Percentiles rank a stretch among this genome's conserved stretches.
These are phyloP conservation scores for Blastosporella zonata DNA, from an alignment of 1,284 basidiomycete species.

Conservation along the genomic window DNA sequence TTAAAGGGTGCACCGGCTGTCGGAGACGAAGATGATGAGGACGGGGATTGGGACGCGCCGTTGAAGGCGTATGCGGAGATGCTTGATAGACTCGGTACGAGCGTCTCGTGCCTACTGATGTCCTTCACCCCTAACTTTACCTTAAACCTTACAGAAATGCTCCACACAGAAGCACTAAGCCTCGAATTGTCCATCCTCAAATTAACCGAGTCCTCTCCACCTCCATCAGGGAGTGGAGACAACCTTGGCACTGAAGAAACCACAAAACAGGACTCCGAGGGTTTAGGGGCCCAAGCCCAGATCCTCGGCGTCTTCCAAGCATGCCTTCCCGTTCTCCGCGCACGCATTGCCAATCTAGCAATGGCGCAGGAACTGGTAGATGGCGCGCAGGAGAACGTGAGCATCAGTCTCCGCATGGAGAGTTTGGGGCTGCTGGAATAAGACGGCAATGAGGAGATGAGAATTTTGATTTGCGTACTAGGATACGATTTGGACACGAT, in stretches of 20 bases:
- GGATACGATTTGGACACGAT: no score
- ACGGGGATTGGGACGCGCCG: slow-evolving; percentile 27
- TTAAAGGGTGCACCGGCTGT: slow-evolving; percentile 17
- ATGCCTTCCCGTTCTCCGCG: slow-evolving; percentile 41
- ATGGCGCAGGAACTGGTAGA: slow-evolving; percentile 46
- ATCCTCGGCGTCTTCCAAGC: slow-evolving; percentile 38
- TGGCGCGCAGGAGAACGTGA: slow-evolving; percentile 43
- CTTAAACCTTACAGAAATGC: slow-evolving; percentile 23
- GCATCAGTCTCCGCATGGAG: slow-evolving; percentile 41
- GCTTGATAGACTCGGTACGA: slow-evolving; percentile 38
- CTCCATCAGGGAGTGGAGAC: no score
- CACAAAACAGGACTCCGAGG: not conserved
- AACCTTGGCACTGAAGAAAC: no score
- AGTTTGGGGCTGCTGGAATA: slow-evolving; percentile 33
- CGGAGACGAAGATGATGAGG: slow-evolving; percentile 24
- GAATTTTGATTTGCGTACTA: no score
- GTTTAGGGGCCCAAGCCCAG: slow-evolving; percentile 27
- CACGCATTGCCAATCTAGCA: slow-evolving; percentile 40
- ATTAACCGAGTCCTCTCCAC: slow-evolving; percentile 24
- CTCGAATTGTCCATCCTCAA: slow-evolving; percentile 36
- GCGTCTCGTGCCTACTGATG: not conserved
- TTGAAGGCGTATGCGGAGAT: slow-evolving; percentile 37
- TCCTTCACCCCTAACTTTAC: not conserved
- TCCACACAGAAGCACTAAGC: slow-evolving; percentile 32
- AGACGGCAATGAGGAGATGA: not conserved